Conservation (phyloP, 352 stramenopile genomes). For the Phytophthora constricta region DNA sequence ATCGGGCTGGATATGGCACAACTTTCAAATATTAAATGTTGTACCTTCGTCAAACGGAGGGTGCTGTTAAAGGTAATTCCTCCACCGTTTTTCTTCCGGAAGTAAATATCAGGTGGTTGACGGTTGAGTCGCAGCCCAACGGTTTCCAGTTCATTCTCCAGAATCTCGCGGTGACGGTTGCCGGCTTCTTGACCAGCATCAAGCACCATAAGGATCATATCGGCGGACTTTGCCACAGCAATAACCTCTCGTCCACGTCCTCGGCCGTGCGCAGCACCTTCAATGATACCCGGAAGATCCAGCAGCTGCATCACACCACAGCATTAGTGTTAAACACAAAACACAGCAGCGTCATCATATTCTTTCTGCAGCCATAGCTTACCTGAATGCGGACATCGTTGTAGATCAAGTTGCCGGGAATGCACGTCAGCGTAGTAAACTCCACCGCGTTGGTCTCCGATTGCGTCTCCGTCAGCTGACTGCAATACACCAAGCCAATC, state of each 20-base stretch:
- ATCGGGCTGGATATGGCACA: not conserved
- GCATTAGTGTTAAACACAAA: no score
- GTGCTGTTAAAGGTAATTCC: slow-evolving; percentile 97
- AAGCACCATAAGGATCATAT: slow-evolving; percentile 99
- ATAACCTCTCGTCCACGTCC: slow-evolving; percentile 99
- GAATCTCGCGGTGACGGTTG: slow-evolving; percentile 96
- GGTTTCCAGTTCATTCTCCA: slow-evolving; percentile 98
- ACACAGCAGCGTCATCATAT: no score
- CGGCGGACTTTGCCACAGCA: slow-evolving; percentile 97
- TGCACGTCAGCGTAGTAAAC: slow-evolving; percentile 99
- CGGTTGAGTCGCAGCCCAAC: slow-evolving; percentile 98
- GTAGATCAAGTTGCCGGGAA: slow-evolving; percentile 96
- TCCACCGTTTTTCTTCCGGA: slow-evolving; percentile 94
- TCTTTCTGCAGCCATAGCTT: no score
- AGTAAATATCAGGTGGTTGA: slow-evolving; percentile 96
- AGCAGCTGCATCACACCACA: slow-evolving; percentile 76
- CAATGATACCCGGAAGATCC: slow-evolving; percentile 99
- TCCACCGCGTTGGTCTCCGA: slow-evolving; percentile 97
- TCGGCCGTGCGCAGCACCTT: slow-evolving; percentile 98
- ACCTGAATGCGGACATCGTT: slow-evolving; percentile 97
- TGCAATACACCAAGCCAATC: slow-evolving; percentile 27
- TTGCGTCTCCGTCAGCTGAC: slow-evolving; percentile 96
- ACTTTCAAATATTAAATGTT: slow-evolving; percentile 14
- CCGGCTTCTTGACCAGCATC: slow-evolving; percentile 98
- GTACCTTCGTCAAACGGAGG: slow-evolving; percentile 94